phyloP scores from a whole-genome alignment of 2,329 filamentous ascomycete genomes.

The Fulvia fulva region DNA sequence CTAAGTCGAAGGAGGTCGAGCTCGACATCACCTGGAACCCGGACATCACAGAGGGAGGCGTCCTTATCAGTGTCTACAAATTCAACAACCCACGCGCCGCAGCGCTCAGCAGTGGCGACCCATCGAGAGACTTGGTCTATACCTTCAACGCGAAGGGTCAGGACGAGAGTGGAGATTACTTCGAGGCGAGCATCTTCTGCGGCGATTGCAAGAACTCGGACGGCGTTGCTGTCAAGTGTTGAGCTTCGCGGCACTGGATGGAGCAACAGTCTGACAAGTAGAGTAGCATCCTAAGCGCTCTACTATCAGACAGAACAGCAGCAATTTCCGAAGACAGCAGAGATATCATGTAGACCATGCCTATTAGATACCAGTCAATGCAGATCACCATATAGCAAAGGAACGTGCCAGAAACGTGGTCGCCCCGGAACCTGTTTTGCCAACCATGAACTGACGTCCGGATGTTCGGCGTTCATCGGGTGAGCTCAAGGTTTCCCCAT shows the following conservation, averaged over 20 bases:
- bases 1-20: constrained; percentile 9
- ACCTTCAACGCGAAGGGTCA: constrained; percentile 8
- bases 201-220: neutral
- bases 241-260: neutral
- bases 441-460: neutral
- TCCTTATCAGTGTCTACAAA: constrained; percentile 11
- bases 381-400: neutral
- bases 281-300: neutral
- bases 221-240: neutral
- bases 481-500: neutral
- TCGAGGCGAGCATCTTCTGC: constrained; percentile 3
- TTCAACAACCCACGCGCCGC: constrained; percentile 10
- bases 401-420: neutral
- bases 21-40: constrained; percentile 10
- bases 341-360: neutral
- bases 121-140: constrained; percentile 10
- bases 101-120: constrained; percentile 6
- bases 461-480: neutral
- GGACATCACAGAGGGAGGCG: constrained; percentile 10
- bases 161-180: constrained; percentile 8
- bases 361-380: neutral
- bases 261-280: neutral
- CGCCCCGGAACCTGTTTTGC: neutral
- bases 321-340: neutral
- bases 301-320: neutral